Percentiles rank a stretch among this genome's conserved stretches.
These are phyloP conservation scores for Nicotiana attenuata DNA, from an alignment of 257 asterid genomes.

Conservation along the genomic window DNA sequence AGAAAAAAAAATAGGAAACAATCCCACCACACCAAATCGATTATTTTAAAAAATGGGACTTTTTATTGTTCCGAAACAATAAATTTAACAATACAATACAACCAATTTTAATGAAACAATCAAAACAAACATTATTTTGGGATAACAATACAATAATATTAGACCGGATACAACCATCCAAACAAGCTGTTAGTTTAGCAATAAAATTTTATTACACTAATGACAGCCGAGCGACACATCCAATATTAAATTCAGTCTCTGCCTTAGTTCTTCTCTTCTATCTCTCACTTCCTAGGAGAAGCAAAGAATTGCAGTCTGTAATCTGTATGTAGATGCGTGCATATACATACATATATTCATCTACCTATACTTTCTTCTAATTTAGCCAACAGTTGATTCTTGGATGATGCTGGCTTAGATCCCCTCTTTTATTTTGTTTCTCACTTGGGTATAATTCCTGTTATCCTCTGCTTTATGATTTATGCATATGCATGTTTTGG, in stretches of 20 bases:
- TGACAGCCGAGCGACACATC: neutral
- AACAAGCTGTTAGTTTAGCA: no score
- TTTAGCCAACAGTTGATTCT: conserved; percentile 4
- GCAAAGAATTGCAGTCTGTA: conserved; percentile 7
- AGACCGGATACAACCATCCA: no score
- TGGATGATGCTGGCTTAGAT: conserved; percentile 7
- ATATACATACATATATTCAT: neutral
- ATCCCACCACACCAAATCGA: no score
- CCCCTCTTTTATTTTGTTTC: neutral
- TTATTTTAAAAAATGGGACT: no score
- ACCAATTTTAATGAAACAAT: no score
- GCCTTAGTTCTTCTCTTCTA: neutral
- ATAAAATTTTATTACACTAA: neutral
- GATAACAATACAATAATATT: no score
- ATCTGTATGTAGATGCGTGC: neutral
- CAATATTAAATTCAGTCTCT: neutral
- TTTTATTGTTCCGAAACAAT: no score
- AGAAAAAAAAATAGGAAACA: no score
- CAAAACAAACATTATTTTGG: no score
- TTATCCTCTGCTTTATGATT: neutral
- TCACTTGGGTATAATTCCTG: neutral
- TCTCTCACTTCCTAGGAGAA: conserved; percentile 3
- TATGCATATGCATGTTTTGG: neutral
- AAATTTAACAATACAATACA: no score
- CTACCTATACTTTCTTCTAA: neutral